Conservation (phyloP, 768 basidiomycete genomes). For the Hypholoma sublateritium region DNA sequence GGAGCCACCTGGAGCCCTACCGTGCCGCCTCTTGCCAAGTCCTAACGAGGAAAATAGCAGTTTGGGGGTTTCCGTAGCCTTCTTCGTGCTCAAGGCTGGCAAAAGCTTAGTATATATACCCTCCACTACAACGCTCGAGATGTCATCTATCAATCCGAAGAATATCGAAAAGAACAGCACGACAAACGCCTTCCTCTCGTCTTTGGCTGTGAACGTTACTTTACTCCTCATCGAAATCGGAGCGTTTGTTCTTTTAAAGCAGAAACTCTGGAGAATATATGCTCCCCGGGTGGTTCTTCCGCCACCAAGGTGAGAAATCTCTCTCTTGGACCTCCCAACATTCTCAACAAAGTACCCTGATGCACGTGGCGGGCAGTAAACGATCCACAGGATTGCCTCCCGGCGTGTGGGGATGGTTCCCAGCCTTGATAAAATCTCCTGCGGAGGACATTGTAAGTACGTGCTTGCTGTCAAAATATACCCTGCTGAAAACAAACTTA, state of each 20-base stretch:
- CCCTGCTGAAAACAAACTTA: conserved; percentile 14
- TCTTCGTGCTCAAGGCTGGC: too few relatives aligned
- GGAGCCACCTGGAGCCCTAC: too few relatives aligned
- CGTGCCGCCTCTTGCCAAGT: too few relatives aligned
- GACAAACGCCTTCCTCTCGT: conserved; percentile 56
- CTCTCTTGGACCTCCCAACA: not conserved
- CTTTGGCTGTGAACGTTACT: conserved; percentile 56
- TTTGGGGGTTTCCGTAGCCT: too few relatives aligned
- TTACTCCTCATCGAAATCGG: conserved; percentile 46
- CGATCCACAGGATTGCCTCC: conserved; percentile 42
- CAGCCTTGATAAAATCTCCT: conserved; percentile 40
- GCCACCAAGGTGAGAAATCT: conserved; percentile 43
- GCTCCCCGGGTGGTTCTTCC: conserved; percentile 63
- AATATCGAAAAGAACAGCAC: conserved; percentile 25
- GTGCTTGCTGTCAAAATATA: not conserved
- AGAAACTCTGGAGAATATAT: conserved; percentile 58
- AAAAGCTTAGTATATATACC: too few relatives aligned
- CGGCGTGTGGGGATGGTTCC: conserved; percentile 52
- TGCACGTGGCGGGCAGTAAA: conserved; percentile 29
- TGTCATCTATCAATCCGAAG: conserved; percentile 5
- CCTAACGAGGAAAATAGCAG: too few relatives aligned
- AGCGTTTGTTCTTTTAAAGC: conserved; percentile 57
- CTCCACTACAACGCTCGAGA: not conserved
- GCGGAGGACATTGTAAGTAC: conserved; percentile 45
- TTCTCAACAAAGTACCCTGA: not conserved